Percentiles rank a stretch among this genome's conserved stretches.
phyloP scores from a whole-genome alignment of 306 rosid species.

The Senna siamea region DNA sequence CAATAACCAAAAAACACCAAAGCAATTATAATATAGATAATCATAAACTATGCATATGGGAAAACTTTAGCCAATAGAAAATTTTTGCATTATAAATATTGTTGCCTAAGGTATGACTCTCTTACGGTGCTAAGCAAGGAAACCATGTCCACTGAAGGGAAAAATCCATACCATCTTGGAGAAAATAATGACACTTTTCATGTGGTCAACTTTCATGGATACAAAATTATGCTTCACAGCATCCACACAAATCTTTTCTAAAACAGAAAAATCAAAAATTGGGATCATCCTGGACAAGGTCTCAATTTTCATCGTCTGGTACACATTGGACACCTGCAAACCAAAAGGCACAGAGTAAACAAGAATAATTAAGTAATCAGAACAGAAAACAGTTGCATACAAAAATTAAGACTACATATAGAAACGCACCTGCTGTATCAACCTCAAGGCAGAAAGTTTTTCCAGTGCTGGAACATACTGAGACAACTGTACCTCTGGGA shows the following conservation, averaged over 20 bases:
- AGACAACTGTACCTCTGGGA: slow-evolving; percentile 86
- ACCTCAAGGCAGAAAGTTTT: slow-evolving; percentile 85
- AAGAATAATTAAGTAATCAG: background rate
- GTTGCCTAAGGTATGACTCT: no score
- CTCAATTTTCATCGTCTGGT: slow-evolving; percentile 83
- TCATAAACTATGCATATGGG: no score
- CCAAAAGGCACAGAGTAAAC: background rate
- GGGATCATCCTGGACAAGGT: slow-evolving; percentile 82
- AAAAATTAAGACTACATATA: background rate
- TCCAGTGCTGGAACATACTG: slow-evolving; percentile 81
- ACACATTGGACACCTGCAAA: slow-evolving; percentile 81
- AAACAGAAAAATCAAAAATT: slow-evolving; percentile 69
- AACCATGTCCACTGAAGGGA: background rate
- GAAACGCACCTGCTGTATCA: slow-evolving; percentile 87
- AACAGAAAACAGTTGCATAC: background rate
- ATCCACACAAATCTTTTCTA: slow-evolving; percentile 92
- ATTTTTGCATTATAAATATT: background rate
- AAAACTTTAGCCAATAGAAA: no score
- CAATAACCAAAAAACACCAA: no score
- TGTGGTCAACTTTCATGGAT: slow-evolving; percentile 90
- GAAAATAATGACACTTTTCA: slow-evolving; percentile 63
- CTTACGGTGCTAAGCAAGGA: no score
- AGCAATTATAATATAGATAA: no score
- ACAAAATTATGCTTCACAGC: slow-evolving; percentile 90
- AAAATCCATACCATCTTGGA: slow-evolving; percentile 43